Conservation (phyloP, 75 land plant species). For the Pseudotsuga menziesii region DNA sequence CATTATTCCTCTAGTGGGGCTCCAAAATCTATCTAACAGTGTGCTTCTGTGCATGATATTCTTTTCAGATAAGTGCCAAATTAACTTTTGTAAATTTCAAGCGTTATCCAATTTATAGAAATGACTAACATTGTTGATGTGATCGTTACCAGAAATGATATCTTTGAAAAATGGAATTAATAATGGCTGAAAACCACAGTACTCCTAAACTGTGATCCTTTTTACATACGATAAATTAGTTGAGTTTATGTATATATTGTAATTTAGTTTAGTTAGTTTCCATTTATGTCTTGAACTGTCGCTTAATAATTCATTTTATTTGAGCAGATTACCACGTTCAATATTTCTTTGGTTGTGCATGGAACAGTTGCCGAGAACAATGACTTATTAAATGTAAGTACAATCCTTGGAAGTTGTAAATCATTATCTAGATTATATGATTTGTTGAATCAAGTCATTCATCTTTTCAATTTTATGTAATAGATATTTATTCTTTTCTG, state of each 20-base stretch:
- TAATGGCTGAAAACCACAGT: too few species aligned
- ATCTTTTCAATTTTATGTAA: not conserved
- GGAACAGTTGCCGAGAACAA: constrained; percentile 42
- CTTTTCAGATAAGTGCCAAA: not conserved
- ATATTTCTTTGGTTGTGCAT: constrained; percentile 53
- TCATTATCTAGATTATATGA: constrained; percentile 1
- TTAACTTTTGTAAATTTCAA: not conserved
- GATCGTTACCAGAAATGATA: too few species aligned
- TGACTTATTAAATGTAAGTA: constrained; percentile 29
- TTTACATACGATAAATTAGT: not conserved
- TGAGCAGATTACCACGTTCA: constrained; percentile 46
- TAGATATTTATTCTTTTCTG: not conserved
- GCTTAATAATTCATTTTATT: not conserved
- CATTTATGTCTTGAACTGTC: not conserved
- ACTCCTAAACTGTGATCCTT: not conserved
- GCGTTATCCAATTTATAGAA: not conserved
- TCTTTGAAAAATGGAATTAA: too few species aligned
- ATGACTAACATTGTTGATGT: too few species aligned
- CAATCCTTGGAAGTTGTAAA: not conserved
- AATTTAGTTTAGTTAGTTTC: not conserved
- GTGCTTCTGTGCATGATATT: not conserved
- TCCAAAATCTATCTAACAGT: not conserved
- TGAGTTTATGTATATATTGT: not conserved
- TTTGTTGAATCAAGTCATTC: not conserved
- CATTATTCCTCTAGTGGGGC: too few species aligned